Evolutionary conservation across 2,329 filamentous ascomycete species (phyloP).

Genomic region (Aspergillus pseudoglaucus): DNA sequence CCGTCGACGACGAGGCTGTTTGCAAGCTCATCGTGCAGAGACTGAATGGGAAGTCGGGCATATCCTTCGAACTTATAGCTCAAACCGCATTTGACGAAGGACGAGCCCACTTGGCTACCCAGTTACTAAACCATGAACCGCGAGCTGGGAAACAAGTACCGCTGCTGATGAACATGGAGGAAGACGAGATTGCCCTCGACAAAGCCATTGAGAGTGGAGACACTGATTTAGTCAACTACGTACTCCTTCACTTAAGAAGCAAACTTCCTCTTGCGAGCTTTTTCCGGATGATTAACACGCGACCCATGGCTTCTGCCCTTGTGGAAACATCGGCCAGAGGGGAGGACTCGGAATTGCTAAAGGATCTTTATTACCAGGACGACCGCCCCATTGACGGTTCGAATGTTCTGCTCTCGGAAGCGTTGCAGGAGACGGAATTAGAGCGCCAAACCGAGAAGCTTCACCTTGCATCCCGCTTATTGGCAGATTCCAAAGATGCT

Average conservation of each 20-base stretch:
- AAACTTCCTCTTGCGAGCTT: slow-evolving; percentile 86
- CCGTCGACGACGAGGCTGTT: slow-evolving; percentile 80
- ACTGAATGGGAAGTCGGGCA: slow-evolving; percentile 78
- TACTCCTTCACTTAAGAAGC: slow-evolving; percentile 79
- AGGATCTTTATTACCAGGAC: slow-evolving; percentile 96
- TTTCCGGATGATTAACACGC: slow-evolving; percentile 81
- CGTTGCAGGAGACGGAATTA: slow-evolving; percentile 64
- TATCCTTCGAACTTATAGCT: slow-evolving; percentile 93
- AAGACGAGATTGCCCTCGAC: slow-evolving; percentile 89
- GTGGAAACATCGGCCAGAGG: slow-evolving; percentile 77
- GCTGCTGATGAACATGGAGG: slow-evolving; percentile 86
- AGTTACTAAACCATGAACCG: slow-evolving; percentile 87
- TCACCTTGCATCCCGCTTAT: slow-evolving; percentile 72
- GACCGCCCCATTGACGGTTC: slow-evolving; percentile 84
- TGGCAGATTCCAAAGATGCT: slow-evolving; percentile 76
- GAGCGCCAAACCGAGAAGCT: slow-evolving; percentile 76
- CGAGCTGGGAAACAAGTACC: slow-evolving; percentile 94
- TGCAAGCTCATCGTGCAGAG: slow-evolving; percentile 81
- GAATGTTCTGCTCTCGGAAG: slow-evolving; percentile 78
- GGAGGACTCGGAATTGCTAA: slow-evolving; percentile 75
- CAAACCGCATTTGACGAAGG: slow-evolving; percentile 92
- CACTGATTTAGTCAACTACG: slow-evolving; percentile 84
- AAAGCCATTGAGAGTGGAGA: slow-evolving; percentile 96
- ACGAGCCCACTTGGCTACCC: slow-evolving; percentile 76
- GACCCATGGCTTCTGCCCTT: slow-evolving; percentile 78